phyloP scores from a whole-genome alignment of 169 alveolate species.

The Cryptosporidium xiaoi region DNA sequence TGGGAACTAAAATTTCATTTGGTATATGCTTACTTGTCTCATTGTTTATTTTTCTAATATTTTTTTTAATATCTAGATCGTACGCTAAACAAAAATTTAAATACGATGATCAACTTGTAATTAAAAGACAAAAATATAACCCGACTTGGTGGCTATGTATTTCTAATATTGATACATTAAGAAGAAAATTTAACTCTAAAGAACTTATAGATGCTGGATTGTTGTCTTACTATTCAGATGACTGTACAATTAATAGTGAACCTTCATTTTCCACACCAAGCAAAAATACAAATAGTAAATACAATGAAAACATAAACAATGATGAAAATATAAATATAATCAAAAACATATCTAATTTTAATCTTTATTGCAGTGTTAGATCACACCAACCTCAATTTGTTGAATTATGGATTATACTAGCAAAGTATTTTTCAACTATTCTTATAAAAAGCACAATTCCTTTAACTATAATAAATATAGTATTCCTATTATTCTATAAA shows the following conservation, averaged over 20 bases:
- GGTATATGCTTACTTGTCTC: conserved; percentile 1
- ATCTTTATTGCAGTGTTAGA: conserved; percentile 57
- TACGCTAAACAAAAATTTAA: conserved; percentile 17
- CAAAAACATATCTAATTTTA: conserved; percentile 34
- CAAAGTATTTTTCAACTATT: conserved; percentile 40
- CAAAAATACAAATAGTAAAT: neutral
- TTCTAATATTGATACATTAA: conserved; percentile 43
- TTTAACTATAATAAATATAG: conserved; percentile 8
- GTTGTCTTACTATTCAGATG: neutral
- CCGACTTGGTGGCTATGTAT: conserved; percentile 69
- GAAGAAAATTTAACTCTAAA: conserved; percentile 41
- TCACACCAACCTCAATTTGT: conserved; percentile 61
- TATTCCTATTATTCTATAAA: conserved; percentile 5
- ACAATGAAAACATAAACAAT: neutral
- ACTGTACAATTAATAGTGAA: neutral
- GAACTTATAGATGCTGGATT: conserved; percentile 60
- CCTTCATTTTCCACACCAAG: neutral
- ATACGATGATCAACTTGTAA: conserved; percentile 9
- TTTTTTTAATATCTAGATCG: conserved; percentile 9
- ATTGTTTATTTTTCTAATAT: neutral
- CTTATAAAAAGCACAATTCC: conserved; percentile 60
- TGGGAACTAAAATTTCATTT: conserved; percentile 22
- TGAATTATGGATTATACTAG: conserved; percentile 57
- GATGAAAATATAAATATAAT: conserved; percentile 1
- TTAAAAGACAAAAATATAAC: conserved; percentile 38